Percentiles rank a stretch among this genome's conserved stretches.
These are phyloP conservation scores for Ulota crispa DNA, from an alignment of 225 moss, liverwort and hornwort species.

Conservation along the genomic window DNA sequence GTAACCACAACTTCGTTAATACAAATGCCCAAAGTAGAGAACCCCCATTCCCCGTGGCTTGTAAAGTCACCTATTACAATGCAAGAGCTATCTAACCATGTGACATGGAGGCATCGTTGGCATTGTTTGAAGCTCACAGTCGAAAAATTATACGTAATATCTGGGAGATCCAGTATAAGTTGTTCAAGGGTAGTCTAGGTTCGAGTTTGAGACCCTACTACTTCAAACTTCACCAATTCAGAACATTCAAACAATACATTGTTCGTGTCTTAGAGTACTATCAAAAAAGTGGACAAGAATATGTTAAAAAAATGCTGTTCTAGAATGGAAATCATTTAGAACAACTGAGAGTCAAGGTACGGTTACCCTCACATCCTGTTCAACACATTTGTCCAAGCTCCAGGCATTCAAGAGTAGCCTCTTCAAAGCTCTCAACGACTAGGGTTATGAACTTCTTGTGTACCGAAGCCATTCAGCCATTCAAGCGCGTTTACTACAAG, in stretches of 20 bases:
- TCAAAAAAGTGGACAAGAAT: neutral
- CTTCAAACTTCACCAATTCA: neutral
- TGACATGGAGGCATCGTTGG: neutral
- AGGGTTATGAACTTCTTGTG: neutral
- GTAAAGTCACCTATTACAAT: neutral
- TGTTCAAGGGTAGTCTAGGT: neutral
- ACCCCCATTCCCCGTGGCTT: neutral
- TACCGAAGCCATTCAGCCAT: neutral
- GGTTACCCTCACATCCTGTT: neutral
- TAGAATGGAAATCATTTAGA: neutral
- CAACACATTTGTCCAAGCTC: slow-evolving; percentile 10
- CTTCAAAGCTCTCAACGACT: neutral
- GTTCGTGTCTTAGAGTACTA: too few relatives aligned
- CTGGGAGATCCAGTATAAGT: neutral
- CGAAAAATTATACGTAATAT: too few relatives aligned
- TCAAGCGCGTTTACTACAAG: neutral
- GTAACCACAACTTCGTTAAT: slow-evolving; percentile 5
- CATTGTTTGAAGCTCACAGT: too few relatives aligned
- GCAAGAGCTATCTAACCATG: neutral
- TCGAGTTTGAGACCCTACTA: neutral
- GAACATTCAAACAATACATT: neutral
- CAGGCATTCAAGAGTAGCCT: neutral
- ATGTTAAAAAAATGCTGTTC: too few relatives aligned
- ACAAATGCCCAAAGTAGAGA: neutral
- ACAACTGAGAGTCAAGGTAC: neutral